Evolutionary conservation across 257 asterid genomes (phyloP).

Genomic region (Cinchona pubescens): DNA sequence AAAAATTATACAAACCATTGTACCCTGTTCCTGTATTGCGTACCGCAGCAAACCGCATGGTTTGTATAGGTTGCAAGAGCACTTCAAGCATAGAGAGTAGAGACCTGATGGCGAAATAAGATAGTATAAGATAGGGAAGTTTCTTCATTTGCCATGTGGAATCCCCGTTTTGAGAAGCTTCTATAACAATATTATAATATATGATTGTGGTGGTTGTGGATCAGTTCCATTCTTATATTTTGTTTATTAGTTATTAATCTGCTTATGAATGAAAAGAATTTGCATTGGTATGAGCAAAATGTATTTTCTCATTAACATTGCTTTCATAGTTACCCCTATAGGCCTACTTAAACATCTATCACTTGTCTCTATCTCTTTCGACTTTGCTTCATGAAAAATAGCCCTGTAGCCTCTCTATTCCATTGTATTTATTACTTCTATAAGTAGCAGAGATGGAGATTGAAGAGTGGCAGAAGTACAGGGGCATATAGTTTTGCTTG

Average conservation of each 20-base stretch:
- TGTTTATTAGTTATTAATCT: no score
- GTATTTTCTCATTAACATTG: not conserved
- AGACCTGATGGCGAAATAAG: not conserved
- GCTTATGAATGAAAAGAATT: no score
- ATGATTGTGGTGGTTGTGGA: not conserved
- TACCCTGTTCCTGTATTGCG: no score
- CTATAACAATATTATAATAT: not conserved
- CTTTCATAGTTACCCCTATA: not conserved
- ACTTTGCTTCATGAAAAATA: not conserved
- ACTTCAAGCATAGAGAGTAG: not conserved
- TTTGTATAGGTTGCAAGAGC: not conserved
- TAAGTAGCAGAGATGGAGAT: not conserved
- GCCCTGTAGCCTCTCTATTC: not conserved
- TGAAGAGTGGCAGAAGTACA: not conserved
- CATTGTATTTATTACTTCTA: not conserved
- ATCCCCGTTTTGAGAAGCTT: not conserved
- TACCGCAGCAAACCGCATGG: no score
- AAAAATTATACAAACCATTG: no score
- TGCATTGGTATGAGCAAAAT: not conserved
- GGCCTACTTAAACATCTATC: not conserved
- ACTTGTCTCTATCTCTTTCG: not conserved
- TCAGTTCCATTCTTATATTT: not conserved
- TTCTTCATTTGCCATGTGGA: not conserved
- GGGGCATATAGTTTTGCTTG: not conserved
- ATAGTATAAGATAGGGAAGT: not conserved